Base-by-base conservation (phyloP, 768 basidiomycete genomes). In the Tubosaeta sp. region DNA sequence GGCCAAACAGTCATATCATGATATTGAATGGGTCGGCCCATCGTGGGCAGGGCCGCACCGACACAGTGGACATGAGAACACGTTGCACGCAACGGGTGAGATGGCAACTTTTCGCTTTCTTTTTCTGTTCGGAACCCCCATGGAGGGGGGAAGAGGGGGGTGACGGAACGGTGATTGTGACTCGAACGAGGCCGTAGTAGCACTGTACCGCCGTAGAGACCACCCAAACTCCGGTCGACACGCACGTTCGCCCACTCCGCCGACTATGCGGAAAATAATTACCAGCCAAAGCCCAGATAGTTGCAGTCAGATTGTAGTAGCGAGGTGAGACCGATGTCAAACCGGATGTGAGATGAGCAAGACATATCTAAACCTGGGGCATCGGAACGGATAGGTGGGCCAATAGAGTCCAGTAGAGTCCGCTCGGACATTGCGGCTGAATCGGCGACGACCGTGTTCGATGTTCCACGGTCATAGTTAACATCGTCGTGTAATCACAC, bases 41-140 rank as follows among this genome's bases (percentile, higher is more conserved):
- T 51, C 48, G 42, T 39, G 47, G 63, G 63, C 16, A 65, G 22
- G 14, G 51, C 14, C 39, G 56, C 27, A 46, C 61, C 61, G 21
- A 27, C 7, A 10, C 29, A 38, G 3, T 34, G 61, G 61, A 45
- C 30, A 46, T 22, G 32, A 24, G 21, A 11, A 18, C 42, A 48
- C 39, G 30, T 47, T 31, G 45, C 46, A 40, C 31, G n/a, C 16
- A 13, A 31, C 24, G 27, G 22, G 25, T 56, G 57, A 48, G 51
- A 59, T 54, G 59, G 22, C 22, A 34, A 40, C 29, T 27, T 42
- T 42, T 42, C 25, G 14, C 9, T 42, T 42, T 42, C 41, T 27
- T 42, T 42, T 27, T 42, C 18, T 7, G 41, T 42, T 27, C 25
- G 41, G 25, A 42, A 25, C 41, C 22, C 41, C 13, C 24, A 16